These are phyloP conservation scores for Termitomyces sp. DNA, from an alignment of 768 basidiomycete species.

Conservation along the genomic window DNA sequence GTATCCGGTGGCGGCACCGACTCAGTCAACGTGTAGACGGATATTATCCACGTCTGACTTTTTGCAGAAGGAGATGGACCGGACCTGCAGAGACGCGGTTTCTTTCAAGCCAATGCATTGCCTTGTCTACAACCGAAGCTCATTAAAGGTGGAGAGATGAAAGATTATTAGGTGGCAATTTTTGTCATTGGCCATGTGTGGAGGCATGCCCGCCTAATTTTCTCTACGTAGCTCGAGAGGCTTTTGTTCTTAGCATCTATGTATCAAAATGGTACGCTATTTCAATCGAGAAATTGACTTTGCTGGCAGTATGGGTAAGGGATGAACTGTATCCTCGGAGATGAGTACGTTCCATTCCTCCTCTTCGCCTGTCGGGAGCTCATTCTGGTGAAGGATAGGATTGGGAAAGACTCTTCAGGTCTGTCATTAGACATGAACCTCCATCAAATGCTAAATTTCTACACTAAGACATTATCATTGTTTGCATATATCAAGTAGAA, in stretches of 20 bases:
- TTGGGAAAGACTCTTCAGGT: conserved; percentile 66
- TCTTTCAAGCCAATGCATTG: conserved; percentile 34
- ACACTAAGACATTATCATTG: conserved; percentile 50
- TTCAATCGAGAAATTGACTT: not conserved
- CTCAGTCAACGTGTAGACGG: conserved; percentile 16
- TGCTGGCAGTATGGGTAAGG: conserved; percentile 27
- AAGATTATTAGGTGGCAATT: conserved; percentile 63
- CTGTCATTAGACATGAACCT: not conserved
- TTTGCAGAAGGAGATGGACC: conserved; percentile 28
- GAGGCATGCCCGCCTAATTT: not conserved
- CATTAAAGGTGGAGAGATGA: conserved; percentile 58
- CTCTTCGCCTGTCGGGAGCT: not conserved
- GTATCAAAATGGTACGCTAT: conserved; percentile 57
- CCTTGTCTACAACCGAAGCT: conserved; percentile 45
- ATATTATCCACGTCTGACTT: conserved; percentile 13
- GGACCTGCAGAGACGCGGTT: conserved; percentile 6
- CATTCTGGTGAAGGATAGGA: conserved; percentile 43
- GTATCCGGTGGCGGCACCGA: not conserved
- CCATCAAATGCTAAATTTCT: not conserved
- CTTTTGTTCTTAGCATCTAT: conserved; percentile 63
- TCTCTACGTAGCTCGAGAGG: conserved; percentile 45
- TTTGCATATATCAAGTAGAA: conserved; percentile 66
- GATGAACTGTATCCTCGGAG: conserved; percentile 71
- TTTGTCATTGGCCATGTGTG: not conserved
- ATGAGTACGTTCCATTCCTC: conserved; percentile 43